Evolutionary conservation across 169 alveolate genomes (phyloP).

Genomic region (Toxoplasma gondii): DNA sequence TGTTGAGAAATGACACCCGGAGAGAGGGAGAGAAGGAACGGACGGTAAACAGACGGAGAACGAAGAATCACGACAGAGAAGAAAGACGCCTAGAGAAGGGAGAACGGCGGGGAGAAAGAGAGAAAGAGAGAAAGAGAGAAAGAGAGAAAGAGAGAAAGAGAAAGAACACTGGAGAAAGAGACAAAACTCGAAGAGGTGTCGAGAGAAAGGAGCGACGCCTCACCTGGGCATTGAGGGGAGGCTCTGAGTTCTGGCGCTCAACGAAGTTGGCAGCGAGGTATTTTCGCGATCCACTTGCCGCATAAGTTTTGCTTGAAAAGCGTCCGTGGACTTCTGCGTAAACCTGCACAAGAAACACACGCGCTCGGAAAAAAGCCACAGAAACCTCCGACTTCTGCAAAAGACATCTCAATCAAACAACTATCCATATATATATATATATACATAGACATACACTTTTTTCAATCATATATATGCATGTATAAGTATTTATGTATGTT

Average conservation of each 20-base stretch:
- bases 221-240: conserved; percentile 3
- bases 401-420: background rate
- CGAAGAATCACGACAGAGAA: too few species aligned
- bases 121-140: background rate
- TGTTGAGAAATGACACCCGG: too few species aligned
- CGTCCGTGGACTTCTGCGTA: conserved; percentile 90
- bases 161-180: too few species aligned
- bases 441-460: too few species aligned
- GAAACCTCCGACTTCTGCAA: background rate
- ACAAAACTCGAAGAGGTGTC: too few species aligned
- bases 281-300: conserved; percentile 60
- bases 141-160: background rate
- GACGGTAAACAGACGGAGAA: too few species aligned
- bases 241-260: background rate
- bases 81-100: too few species aligned
- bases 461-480: too few species aligned
- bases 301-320: conserved; percentile 86
- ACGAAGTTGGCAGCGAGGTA: background rate
- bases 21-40: too few species aligned
- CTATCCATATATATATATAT: background rate
- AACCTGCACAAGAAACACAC: conserved; percentile 64
- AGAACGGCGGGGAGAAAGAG: too few species aligned
- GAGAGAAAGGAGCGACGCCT: background rate
- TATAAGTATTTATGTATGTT: too few species aligned
- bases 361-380: background rate